Percentiles rank a stretch among this genome's conserved stretches.
Evolutionary conservation across 495 filamentous ascomycete genomes (phyloP).

Genomic region (Tuber melanosporum): DNA sequence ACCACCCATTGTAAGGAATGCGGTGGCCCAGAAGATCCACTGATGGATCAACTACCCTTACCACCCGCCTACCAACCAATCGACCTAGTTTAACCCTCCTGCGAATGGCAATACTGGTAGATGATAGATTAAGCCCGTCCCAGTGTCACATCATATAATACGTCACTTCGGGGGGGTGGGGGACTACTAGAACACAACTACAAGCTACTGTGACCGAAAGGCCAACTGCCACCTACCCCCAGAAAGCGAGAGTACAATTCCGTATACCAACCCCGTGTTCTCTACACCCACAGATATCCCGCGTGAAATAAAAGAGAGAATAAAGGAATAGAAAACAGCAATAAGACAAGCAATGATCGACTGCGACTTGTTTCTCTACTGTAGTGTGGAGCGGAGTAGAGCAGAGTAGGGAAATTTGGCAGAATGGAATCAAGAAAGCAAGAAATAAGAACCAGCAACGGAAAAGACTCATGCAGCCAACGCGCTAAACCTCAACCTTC

Average conservation of each 20-base stretch:
- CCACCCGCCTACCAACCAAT: background rate
- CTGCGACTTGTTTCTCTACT: background rate
- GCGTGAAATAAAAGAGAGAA: background rate
- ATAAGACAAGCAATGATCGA: background rate
- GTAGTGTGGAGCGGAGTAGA: background rate
- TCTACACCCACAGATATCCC: background rate
- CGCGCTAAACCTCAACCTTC: conserved; percentile 26
- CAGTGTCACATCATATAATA: background rate
- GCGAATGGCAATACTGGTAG: background rate
- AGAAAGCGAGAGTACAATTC: conserved; percentile 3
- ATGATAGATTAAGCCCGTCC: background rate
- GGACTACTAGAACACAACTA: background rate
- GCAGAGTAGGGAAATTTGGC: background rate
- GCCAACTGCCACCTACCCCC: conserved; percentile 3
- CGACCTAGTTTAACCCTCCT: background rate
- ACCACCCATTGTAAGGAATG: background rate
- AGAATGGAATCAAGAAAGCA: background rate
- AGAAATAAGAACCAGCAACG: background rate
- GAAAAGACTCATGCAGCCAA: background rate
- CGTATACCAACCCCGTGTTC: background rate
- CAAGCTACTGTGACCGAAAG: background rate
- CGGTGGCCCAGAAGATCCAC: background rate
- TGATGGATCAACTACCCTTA: background rate
- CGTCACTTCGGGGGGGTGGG: background rate
- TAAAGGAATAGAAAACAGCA: background rate